Conservation (phyloP, 225 moss, liverwort and hornwort genomes). For the Rhytidiadelphus loreus region DNA sequence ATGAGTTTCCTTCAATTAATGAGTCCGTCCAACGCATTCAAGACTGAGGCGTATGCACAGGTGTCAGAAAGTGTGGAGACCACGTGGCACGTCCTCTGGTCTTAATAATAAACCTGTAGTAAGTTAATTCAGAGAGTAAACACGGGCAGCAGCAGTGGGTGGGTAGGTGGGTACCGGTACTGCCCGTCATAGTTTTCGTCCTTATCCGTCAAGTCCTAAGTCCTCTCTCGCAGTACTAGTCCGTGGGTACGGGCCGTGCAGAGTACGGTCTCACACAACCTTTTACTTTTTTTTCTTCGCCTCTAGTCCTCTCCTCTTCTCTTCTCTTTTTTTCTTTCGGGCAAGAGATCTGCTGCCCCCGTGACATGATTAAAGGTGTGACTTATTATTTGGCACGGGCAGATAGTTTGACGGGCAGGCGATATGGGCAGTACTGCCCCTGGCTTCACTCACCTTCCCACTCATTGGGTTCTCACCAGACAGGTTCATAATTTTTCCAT, state of each 20-base stretch:
- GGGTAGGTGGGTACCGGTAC: not conserved
- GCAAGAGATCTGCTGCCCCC: not conserved
- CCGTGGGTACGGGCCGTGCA: conserved; percentile 31
- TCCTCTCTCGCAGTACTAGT: not conserved
- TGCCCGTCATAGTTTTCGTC: not conserved
- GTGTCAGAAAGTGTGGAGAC: not conserved
- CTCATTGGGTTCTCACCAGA: not conserved
- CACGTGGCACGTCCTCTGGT: not conserved
- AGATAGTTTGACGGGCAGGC: not conserved
- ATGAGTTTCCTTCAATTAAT: not conserved
- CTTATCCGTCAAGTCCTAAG: conserved; percentile 4
- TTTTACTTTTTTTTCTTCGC: too few relatives aligned
- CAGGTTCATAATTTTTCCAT: not conserved
- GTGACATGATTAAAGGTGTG: not conserved
- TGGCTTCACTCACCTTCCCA: not conserved
- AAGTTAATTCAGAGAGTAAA: not conserved
- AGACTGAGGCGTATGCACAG: not conserved
- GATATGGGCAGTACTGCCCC: not conserved
- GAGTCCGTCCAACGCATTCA: not conserved
- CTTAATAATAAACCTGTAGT: not conserved
- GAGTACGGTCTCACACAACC: not conserved
- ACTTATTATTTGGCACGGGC: not conserved
- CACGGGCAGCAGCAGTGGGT: too few relatives aligned
- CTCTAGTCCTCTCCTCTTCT: too few relatives aligned
- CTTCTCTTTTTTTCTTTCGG: too few relatives aligned